Conservation (phyloP, 2,329 filamentous ascomycete species). For the Hypoxylon sp. region DNA sequence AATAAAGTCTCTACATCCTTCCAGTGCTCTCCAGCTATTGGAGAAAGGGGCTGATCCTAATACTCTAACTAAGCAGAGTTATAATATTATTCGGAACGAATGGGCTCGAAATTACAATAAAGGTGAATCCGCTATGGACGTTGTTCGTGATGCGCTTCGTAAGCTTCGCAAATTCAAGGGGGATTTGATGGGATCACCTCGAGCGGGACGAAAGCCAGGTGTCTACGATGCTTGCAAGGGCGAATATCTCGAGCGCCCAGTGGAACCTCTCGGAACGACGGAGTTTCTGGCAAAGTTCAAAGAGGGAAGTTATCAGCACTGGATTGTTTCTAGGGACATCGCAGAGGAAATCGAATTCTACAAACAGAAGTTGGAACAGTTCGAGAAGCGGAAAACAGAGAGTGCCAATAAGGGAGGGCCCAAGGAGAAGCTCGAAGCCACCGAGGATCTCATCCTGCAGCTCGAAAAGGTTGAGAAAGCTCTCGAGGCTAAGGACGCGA, state of each 20-base stretch:
- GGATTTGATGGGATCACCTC: slow-evolving; percentile 45
- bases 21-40: slow-evolving; percentile 70
- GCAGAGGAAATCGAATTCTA: slow-evolving; percentile 52
- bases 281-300: slow-evolving; percentile 67
- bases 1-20: slow-evolving; percentile 60
- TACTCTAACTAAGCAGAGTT: slow-evolving; percentile 61
- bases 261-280: slow-evolving; percentile 56
- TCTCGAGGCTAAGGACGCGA: slow-evolving; percentile 71
- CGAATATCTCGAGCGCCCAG: slow-evolving; percentile 50
- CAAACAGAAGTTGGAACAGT: slow-evolving; percentile 52
- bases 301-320: slow-evolving; percentile 72
- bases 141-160: slow-evolving; percentile 67
- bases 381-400: slow-evolving; percentile 54
- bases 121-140: slow-evolving; percentile 70
- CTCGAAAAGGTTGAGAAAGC: slow-evolving; percentile 68
- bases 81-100: slow-evolving; percentile 54
- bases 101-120: slow-evolving; percentile 53
- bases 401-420: slow-evolving; percentile 51
- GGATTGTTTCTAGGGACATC: slow-evolving; percentile 61
- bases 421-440: slow-evolving; percentile 67
- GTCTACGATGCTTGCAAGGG: slow-evolving; percentile 32
- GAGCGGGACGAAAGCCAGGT: slow-evolving; percentile 35
- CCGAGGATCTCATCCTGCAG: slow-evolving; percentile 64
- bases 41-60: slow-evolving; percentile 75
- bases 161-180: slow-evolving; percentile 62